A percentile compares a stretch with the other conserved stretches of the same genome.
phyloP scores from a whole-genome alignment of 1,284 basidiomycete species.

The Heterobasidion annosum region DNA sequence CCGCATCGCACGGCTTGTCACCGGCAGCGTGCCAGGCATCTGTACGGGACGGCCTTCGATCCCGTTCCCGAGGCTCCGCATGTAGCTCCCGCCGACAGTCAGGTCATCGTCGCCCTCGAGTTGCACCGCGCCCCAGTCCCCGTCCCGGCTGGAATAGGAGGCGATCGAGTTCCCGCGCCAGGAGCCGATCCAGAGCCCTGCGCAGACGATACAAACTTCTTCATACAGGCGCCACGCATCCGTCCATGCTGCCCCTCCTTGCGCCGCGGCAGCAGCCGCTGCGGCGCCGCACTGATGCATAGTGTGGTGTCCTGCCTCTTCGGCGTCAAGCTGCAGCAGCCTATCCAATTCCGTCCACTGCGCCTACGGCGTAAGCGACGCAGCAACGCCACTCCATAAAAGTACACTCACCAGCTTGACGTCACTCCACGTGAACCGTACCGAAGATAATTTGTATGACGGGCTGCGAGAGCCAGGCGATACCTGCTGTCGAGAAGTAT shows the following conservation, averaged over 20 bases:
- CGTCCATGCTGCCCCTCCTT: conserved; percentile 43
- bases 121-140: conserved; percentile 44
- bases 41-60: conserved; percentile 46
- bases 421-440: conserved; percentile 75
- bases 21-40: conserved; percentile 7
- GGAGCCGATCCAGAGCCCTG: conserved; percentile 64
- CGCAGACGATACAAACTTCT: conserved; percentile 72
- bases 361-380: too few species aligned
- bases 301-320: conserved; percentile 3
- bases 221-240: conserved; percentile 75
- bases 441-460: conserved; percentile 45
- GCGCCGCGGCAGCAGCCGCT: conserved; percentile 9
- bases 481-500: conserved; percentile 39
- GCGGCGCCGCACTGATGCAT: not conserved
- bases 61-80: conserved; percentile 56
- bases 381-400: too few species aligned
- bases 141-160: conserved; percentile 37
- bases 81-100: conserved; percentile 20
- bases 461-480: conserved; percentile 25
- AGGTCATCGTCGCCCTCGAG: conserved; percentile 57
- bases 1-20: conserved; percentile 11
- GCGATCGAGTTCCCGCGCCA: conserved; percentile 43
- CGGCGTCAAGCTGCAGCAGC: conserved; percentile 42
- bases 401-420: conserved; percentile 47
- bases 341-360: conserved; percentile 64